phyloP scores from a whole-genome alignment of 371 early-diverging fungal genomes.

The Batkoa obscura region DNA sequence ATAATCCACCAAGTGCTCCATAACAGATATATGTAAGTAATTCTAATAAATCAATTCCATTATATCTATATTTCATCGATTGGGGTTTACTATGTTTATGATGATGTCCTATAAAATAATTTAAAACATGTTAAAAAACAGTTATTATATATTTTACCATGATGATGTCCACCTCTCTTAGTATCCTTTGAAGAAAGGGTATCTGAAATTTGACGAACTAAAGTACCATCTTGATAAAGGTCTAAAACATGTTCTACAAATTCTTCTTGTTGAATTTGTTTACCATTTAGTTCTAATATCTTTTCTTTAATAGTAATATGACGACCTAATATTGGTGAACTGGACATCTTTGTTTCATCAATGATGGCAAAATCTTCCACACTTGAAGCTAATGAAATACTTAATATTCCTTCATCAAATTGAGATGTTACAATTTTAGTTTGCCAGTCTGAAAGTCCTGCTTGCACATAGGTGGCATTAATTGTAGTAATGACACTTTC shows the following conservation, averaged over 20 bases:
- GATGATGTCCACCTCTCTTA: background rate
- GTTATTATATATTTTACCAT: background rate
- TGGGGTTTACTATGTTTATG: too few relatives aligned
- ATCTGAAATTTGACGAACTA: background rate
- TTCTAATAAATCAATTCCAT: too few relatives aligned
- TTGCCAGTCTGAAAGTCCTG: background rate
- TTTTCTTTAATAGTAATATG: constrained; percentile 1
- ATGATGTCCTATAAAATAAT: too few relatives aligned
- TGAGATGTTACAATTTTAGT: background rate
- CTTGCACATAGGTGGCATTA: constrained; percentile 1
- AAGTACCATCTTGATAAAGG: background rate
- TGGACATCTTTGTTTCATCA: background rate
- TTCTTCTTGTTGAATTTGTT: background rate
- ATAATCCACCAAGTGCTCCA: background rate
- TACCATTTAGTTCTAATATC: background rate
- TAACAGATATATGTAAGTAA: background rate
- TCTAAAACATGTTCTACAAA: background rate
- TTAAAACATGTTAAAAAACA: too few relatives aligned
- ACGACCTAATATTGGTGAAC: background rate
- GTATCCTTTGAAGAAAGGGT: background rate
- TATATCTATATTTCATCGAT: too few relatives aligned
- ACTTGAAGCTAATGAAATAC: background rate
- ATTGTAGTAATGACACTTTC: background rate
- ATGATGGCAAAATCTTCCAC: background rate
- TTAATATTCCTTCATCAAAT: background rate